phyloP scores from a whole-genome alignment of 208 protist genomes.

The Leishmania arabica region DNA sequence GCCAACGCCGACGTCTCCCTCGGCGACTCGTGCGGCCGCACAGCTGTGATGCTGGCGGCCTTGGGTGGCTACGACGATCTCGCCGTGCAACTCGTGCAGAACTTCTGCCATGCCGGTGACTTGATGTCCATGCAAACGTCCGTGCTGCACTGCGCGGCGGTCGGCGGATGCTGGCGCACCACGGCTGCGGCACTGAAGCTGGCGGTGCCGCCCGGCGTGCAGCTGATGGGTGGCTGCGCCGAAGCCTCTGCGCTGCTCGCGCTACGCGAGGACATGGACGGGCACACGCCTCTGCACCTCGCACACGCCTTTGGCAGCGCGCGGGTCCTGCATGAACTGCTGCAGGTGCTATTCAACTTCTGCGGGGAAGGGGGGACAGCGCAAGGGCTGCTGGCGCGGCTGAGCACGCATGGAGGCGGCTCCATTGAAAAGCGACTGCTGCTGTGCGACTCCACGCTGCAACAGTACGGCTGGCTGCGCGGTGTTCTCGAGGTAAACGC shows the following conservation, averaged over 20 bases:
- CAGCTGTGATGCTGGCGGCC: conserved; percentile 74
- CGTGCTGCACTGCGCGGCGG: conserved; percentile 74
- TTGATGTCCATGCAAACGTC: conserved; percentile 56
- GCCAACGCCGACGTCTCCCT: conserved; percentile 49
- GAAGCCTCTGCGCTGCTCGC: conserved; percentile 25
- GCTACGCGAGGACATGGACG: conserved; percentile 52
- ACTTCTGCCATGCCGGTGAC: conserved; percentile 51
- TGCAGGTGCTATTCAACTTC: conserved; percentile 38
- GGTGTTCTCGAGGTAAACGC: conserved; percentile 54
- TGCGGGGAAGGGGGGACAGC: conserved; percentile 7
- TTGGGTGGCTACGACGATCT: conserved; percentile 65
- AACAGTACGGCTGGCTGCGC: conserved; percentile 67
- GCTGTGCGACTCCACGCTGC: conserved; percentile 50
- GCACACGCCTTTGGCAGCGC: conserved; percentile 69
- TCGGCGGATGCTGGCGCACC: conserved; percentile 56
- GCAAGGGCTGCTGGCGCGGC: conserved; percentile 14
- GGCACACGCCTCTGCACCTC: conserved; percentile 67
- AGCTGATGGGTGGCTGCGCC: conserved; percentile 22
- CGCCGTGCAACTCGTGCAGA: conserved; percentile 54
- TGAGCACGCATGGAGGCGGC: conserved; percentile 15
- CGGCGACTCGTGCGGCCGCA: conserved; percentile 49
- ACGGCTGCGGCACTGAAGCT: conserved; percentile 39
- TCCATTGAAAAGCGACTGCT: conserved; percentile 36
- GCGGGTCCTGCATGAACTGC: conserved; percentile 46
- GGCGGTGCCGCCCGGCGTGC: conserved; percentile 18